phyloP scores from a whole-genome alignment of 345 rosid genomes.

The Lepidium aucheri region DNA sequence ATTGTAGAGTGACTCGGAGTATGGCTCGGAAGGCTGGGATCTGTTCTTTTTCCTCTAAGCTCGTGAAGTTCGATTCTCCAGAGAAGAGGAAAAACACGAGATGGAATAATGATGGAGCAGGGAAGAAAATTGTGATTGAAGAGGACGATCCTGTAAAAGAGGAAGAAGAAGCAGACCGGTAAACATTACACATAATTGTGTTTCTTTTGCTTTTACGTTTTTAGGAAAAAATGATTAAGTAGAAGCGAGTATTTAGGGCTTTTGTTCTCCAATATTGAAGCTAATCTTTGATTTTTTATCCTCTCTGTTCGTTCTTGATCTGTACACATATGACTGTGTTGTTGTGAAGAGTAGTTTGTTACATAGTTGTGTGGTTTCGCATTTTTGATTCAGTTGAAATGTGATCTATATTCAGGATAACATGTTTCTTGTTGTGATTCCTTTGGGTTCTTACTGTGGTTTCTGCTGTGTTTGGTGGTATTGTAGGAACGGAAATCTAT shows the following conservation, averaged over 20 bases:
- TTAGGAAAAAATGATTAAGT: not conserved
- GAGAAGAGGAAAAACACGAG: not conserved
- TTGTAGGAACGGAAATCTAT: not conserved
- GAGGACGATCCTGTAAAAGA: too few relatives aligned
- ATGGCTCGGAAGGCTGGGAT: conserved; percentile 13
- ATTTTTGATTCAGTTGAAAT: not conserved
- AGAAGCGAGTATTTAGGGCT: not conserved
- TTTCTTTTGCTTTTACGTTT: not conserved
- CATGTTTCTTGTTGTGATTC: not conserved
- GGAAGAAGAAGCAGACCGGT: too few relatives aligned
- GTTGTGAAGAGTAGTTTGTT: not conserved
- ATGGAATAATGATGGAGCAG: not conserved
- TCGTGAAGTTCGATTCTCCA: not conserved
- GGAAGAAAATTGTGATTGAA: too few relatives aligned
- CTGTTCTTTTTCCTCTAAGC: conserved; percentile 3
- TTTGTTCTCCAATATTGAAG: not conserved
- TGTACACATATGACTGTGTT: not conserved
- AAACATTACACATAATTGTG: too few relatives aligned
- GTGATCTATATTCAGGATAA: not conserved
- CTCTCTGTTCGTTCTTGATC: not conserved
- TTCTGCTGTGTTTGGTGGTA: not conserved
- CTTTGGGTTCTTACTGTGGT: not conserved
- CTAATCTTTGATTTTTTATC: not conserved
- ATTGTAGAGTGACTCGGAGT: not conserved
- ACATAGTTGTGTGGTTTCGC: not conserved